These are phyloP conservation scores for Dryas alaskensis DNA, from an alignment of 306 rosid species.

Conservation along the genomic window DNA sequence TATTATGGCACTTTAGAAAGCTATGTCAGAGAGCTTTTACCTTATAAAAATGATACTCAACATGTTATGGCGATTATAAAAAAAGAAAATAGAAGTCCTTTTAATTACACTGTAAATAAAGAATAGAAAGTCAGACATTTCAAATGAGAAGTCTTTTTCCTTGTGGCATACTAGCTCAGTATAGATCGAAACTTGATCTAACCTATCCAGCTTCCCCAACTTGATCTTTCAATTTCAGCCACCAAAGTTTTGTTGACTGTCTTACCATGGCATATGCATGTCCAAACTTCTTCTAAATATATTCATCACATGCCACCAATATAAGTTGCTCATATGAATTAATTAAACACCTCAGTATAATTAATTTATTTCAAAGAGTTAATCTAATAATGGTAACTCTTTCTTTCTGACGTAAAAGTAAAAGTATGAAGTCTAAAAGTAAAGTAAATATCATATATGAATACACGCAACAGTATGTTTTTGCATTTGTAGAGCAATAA, in stretches of 20 bases:
- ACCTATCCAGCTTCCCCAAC: neutral
- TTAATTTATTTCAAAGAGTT: neutral
- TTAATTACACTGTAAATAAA: neutral
- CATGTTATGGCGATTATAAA: neutral
- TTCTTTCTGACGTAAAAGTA: neutral
- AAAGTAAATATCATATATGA: neutral
- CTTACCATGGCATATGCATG: neutral
- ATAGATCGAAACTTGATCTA: neutral
- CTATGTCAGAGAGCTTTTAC: neutral
- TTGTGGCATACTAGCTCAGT: neutral
- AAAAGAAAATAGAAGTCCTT: neutral
- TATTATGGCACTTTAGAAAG: neutral
- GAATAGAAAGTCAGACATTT: neutral
- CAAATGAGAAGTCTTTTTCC: neutral
- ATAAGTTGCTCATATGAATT: neutral
- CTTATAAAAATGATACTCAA: neutral
- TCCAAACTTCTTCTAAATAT: neutral
- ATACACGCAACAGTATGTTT: neutral
- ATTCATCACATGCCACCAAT: neutral
- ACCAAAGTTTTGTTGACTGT: neutral
- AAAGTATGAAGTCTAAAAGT: neutral
- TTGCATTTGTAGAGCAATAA: neutral
- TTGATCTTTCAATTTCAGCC: constrained; percentile 1
- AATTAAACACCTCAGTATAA: neutral
- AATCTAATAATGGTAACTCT: neutral